Base-by-base conservation (phyloP, 2,329 filamentous ascomycete species). In the Talaromyces sp. region DNA sequence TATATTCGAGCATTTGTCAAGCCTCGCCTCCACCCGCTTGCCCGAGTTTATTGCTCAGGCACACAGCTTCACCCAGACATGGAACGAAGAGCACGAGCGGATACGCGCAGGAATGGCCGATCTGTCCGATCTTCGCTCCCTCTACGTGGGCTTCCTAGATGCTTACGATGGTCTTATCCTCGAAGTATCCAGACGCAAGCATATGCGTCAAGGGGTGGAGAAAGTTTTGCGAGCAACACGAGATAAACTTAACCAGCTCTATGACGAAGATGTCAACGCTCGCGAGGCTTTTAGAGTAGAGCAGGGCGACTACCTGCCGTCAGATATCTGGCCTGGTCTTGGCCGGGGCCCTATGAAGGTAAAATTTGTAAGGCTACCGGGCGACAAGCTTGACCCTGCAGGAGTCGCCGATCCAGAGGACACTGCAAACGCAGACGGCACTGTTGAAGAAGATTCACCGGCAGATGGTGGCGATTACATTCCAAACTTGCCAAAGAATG, bases 151-250 rank as follows among this genome's bases (percentile, higher is more conserved):
- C 19, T 99, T 97, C 68, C 82, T 90, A 21, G 83, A 86, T 57
- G 91, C 92, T 0, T 97, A 99, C 70, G 89, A 91, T 66, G 87
- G 88, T 21, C 79, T 99, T 12, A 83, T 97, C 26, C 82, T 96
- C 1, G 94, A 99, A 73, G 88, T 92, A 6, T 88, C 89, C 57
- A 82, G 94, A 26, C 83, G 94, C 10, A 85, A 85, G 62, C 79
- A 83, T 14, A 85, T 90, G 38, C 89, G 94, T 68, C 85, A 88
- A 32, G 87, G 89, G 63, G 88, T 95, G 57, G 83, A 87, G 65
- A 82, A 81, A 50, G 85, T 96, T 27, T 88, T 92, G 69, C 85
- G 84, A 62, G 92, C 92, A 67, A 90, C 93, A 0, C 86, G 87
- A 70, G 85, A 88, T 61, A 88, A 88, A 65, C 82, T 97, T 9